phyloP scores from a whole-genome alignment of 306 rosid species.

The Amphicarpaea edgeworthii region DNA sequence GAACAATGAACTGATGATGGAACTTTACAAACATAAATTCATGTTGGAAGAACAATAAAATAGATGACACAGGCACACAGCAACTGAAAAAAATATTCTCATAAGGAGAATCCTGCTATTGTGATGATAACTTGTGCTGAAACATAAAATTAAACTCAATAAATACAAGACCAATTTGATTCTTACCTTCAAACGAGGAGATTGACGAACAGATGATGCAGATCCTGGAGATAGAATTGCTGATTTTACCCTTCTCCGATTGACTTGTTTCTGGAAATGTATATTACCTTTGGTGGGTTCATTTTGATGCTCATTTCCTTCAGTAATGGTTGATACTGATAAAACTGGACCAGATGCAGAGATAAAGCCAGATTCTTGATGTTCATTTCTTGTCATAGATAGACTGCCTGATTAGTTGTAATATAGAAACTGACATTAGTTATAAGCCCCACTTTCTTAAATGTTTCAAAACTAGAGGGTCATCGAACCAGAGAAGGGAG shows the following conservation, averaged over 20 bases:
- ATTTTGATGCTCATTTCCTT: slow-evolving; percentile 45
- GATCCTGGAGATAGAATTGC: slow-evolving; percentile 57
- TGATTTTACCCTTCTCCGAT: slow-evolving; percentile 49
- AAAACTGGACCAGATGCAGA: slow-evolving; percentile 68
- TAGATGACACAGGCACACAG: not conserved
- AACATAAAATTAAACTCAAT: slow-evolving; percentile 21
- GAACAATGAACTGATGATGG: not conserved
- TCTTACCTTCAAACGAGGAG: slow-evolving; percentile 65
- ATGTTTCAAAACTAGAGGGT: not conserved
- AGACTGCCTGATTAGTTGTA: slow-evolving; percentile 47
- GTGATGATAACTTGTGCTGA: slow-evolving; percentile 16
- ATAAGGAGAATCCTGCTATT: not conserved
- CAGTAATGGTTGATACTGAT: slow-evolving; percentile 56
- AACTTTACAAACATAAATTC: not conserved
- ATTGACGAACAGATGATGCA: slow-evolving; percentile 57
- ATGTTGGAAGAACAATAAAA: slow-evolving; percentile 1
- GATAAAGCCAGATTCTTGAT: slow-evolving; percentile 61
- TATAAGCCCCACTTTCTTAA: not conserved
- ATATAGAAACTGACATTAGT: slow-evolving; percentile 2
- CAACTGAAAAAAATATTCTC: not conserved
- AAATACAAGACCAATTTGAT: slow-evolving; percentile 10
- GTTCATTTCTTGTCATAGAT: slow-evolving; percentile 44
- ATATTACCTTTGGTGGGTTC: slow-evolving; percentile 44
- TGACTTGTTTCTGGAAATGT: slow-evolving; percentile 48
- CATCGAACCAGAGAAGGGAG: not conserved